A percentile compares a stretch with the other conserved stretches of the same genome.
phyloP scores from a whole-genome alignment of 352 stramenopile species.

The Phytophthora meadii region DNA sequence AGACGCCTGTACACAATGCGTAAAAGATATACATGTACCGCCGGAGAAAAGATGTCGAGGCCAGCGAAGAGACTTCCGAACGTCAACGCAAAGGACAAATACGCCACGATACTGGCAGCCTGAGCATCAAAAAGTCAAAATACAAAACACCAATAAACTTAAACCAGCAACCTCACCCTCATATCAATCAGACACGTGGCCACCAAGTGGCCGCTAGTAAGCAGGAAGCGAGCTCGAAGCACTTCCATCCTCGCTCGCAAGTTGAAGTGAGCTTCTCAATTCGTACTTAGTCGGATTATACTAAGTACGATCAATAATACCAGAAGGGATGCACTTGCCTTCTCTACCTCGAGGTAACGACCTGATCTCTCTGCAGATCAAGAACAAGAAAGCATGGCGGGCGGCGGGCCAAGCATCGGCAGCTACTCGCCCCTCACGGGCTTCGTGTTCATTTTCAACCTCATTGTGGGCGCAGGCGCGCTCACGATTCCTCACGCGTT shows the following conservation, averaged over 20 bases:
- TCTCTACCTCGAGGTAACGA: conserved; percentile 4
- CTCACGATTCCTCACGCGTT: conserved; percentile 90
- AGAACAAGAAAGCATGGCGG: conserved; percentile 46
- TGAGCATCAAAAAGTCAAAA: conserved; percentile 5
- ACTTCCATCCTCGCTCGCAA: conserved; percentile 24
- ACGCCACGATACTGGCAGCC: conserved; percentile 40
- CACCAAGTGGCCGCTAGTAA: conserved; percentile 66
- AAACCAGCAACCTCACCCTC: conserved; percentile 5
- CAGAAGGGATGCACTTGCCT: neutral
- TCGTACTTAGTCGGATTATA: conserved; percentile 12
- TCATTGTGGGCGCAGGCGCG: conserved; percentile 87
- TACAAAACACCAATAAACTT: neutral
- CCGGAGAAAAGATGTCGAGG: conserved; percentile 58
- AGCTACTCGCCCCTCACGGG: conserved; percentile 88
- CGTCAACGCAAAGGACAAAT: conserved; percentile 52
- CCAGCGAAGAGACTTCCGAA: conserved; percentile 46
- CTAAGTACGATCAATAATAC: conserved; percentile 21
- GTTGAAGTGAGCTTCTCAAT: conserved; percentile 18
- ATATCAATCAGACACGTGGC: conserved; percentile 49
- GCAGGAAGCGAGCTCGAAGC: conserved; percentile 58
- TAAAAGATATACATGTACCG: conserved; percentile 42
- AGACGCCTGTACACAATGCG: neutral
- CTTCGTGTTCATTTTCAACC: conserved; percentile 93
- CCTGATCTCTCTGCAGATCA: conserved; percentile 13
- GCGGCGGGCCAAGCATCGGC: conserved; percentile 53